Base-by-base conservation (phyloP, 73 alveolate species). In the Paramecium caudatum region DNA sequence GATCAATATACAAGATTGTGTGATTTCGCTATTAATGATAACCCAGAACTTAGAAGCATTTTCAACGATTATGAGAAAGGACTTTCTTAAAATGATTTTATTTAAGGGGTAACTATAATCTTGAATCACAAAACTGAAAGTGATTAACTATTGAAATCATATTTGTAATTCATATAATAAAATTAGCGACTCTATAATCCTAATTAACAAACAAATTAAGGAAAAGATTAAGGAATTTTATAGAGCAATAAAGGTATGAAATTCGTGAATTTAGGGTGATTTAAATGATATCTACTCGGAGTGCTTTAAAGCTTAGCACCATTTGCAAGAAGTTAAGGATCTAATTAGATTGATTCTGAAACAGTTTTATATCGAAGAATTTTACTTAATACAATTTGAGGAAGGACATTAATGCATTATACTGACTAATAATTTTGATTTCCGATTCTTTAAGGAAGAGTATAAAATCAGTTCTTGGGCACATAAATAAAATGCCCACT, bases 351-450 rank as follows among this genome's bases (percentile, higher is more conserved):
- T 65, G 19, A 43, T 65, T 23, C 2, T 65, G 39, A 36, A 65
- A 13, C 16, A 33, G 15, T 65, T 65, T 65, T 33, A 65, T 33
- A 32, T 65, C 15, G 49, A 65, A 13, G 49, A 65, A 33, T 65
- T 65, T 65, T 36, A 65, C 15, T 16, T 65, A 36, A 65, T 65
- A 13, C 8, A 65, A 65, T 65, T 65, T 30, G 49, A 65, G 34
- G 83, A 65, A 30, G 83, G 83, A 65, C 83, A 30, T 65, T 8
- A 33, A 65, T 65, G 83, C 19, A 43, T 65, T 55, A 55, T 55
- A 2, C 80, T 55, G 9, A 55, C 80, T 2, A 55, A 55, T 23
- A 55, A 55, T 55, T 55, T 55, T 55, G 80, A 55, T 55, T 55
- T 55, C 23, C 23, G 27, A 15, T 55, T 55, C 27, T 55, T 55